Conservation (phyloP, 495 filamentous ascomycete species). For the Neurospora sp. region DNA sequence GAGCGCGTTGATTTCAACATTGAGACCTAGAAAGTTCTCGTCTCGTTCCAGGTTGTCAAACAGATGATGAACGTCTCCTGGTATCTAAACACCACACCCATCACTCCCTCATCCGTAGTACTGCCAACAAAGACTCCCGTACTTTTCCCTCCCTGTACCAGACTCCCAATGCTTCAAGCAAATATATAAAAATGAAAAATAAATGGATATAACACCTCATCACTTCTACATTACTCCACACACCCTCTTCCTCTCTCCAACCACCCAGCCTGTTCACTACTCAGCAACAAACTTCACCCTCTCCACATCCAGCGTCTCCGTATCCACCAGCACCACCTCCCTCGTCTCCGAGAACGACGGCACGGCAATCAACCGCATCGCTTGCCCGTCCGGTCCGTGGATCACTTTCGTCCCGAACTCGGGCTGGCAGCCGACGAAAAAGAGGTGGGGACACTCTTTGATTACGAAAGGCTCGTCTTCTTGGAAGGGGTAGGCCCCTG, state of each 20-base stretch:
- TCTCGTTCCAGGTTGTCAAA: neutral
- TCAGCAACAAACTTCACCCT: constrained; percentile 43
- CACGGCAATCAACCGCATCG: constrained; percentile 65
- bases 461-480: constrained; percentile 79
- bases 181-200: neutral
- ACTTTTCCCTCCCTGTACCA: neutral
- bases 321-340: constrained; percentile 76
- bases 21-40: neutral
- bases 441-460: constrained; percentile 78
- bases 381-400: constrained; percentile 46
- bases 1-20: neutral
- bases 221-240: neutral
- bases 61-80: neutral
- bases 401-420: constrained; percentile 69
- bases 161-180: neutral
- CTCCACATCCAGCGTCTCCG: constrained; percentile 70
- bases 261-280: neutral
- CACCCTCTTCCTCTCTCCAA: neutral
- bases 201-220: neutral
- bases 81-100: neutral
- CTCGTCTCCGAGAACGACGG: constrained; percentile 74
- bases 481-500: constrained; percentile 94
- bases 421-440: constrained; percentile 82
- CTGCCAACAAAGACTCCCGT: neutral
- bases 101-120: neutral